These are phyloP conservation scores for Phytophthora nicotianae DNA, from an alignment of 352 stramenopile species.

Conservation along the genomic window DNA sequence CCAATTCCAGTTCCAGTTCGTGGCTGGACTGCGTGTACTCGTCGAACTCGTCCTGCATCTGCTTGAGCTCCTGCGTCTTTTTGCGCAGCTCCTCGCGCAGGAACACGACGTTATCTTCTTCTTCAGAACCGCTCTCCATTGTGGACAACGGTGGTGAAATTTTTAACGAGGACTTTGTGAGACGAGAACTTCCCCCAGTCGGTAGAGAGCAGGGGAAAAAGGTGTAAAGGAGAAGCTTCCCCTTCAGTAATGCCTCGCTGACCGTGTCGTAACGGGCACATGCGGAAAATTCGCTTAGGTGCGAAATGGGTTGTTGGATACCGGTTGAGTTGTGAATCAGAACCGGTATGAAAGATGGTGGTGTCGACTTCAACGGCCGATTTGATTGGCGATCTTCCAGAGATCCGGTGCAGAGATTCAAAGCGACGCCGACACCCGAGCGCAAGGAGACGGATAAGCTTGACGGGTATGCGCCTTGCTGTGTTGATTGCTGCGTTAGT, in stretches of 20 bases:
- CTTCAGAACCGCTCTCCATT: constrained; percentile 43
- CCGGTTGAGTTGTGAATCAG: constrained; percentile 7
- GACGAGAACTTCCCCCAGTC: constrained; percentile 8
- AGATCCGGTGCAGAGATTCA: constrained; percentile 7
- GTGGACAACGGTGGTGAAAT: not conserved
- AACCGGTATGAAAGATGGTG: constrained; percentile 8
- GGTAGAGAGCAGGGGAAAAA: constrained; percentile 17
- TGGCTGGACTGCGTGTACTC: constrained; percentile 86
- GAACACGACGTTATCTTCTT: constrained; percentile 36
- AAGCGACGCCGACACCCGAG: constrained; percentile 11
- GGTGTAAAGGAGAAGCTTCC: constrained; percentile 27
- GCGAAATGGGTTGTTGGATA: constrained; percentile 8
- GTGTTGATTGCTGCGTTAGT: constrained; percentile 29
- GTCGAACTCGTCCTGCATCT: constrained; percentile 78
- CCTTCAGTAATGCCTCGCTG: constrained; percentile 16
- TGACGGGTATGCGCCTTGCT: constrained; percentile 33
- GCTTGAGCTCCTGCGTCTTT: constrained; percentile 67
- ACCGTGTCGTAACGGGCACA: constrained; percentile 7
- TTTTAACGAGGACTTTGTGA: constrained; percentile 7
- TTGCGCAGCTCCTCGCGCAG: constrained; percentile 57
- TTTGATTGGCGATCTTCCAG: constrained; percentile 25
- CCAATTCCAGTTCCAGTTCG: constrained; percentile 77
- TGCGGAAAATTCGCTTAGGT: constrained; percentile 10
- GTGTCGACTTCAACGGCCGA: constrained; percentile 6
- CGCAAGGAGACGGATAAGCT: constrained; percentile 10